Evolutionary conservation across 306 rosid species (phyloP).

Genomic region (Benincasa hispida): DNA sequence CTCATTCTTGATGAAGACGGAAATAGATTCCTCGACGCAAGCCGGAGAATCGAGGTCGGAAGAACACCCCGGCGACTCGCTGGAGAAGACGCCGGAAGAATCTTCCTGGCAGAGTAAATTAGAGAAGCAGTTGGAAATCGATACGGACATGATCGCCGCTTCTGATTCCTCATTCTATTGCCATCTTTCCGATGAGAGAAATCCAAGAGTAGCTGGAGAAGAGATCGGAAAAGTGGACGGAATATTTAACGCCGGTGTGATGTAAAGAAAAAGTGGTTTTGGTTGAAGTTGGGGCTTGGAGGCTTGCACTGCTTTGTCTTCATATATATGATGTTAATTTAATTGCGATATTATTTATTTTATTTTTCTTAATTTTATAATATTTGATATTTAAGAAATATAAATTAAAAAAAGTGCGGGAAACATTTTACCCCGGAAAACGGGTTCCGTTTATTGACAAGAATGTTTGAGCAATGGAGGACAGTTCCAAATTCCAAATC

Average conservation of each 20-base stretch:
- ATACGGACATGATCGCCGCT: constrained; percentile 50
- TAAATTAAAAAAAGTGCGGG: constrained; percentile 1
- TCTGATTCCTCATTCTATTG: constrained; percentile 37
- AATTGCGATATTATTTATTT: neutral
- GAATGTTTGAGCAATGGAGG: constrained; percentile 3
- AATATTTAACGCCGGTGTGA: neutral
- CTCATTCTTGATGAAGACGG: constrained; percentile 73
- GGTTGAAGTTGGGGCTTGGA: constrained; percentile 9
- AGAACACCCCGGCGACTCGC: constrained; percentile 49
- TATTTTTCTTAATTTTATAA: neutral
- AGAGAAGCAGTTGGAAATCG: constrained; percentile 51
- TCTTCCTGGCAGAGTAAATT: constrained; percentile 72
- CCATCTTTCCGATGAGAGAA: constrained; percentile 14
- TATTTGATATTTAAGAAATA: neutral
- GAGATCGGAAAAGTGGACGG: neutral
- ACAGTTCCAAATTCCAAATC: neutral
- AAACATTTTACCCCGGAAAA: constrained; percentile 6
- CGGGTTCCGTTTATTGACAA: constrained; percentile 8
- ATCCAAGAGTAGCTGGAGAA: constrained; percentile 14
- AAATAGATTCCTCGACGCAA: constrained; percentile 51
- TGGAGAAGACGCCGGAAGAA: constrained; percentile 47
- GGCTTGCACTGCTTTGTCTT: constrained; percentile 9
- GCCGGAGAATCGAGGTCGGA: constrained; percentile 40
- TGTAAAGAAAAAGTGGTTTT: neutral
- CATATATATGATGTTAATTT: neutral